These are phyloP conservation scores for Xerocomus amazonicus DNA, from an alignment of 1,284 basidiomycete species.

Conservation along the genomic window DNA sequence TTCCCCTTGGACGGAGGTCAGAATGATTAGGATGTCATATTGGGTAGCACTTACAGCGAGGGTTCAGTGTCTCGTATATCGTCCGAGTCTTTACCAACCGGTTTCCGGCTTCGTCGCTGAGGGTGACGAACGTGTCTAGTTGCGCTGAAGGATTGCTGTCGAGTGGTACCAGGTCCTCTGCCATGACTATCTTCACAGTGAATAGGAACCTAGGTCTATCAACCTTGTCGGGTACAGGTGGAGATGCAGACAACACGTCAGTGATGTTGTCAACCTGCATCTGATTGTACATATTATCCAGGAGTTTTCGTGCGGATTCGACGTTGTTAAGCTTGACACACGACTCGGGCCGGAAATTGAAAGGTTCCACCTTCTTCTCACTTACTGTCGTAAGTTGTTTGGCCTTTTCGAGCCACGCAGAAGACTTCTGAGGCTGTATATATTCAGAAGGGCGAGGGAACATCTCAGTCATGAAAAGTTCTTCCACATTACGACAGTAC, in stretches of 20 bases:
- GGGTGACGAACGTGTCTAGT: slow-evolving; percentile 89
- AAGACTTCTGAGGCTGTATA: slow-evolving; percentile 78
- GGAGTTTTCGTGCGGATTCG: slow-evolving; percentile 83
- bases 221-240: slow-evolving; percentile 67
- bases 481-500: slow-evolving; percentile 86
- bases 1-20: slow-evolving; percentile 61
- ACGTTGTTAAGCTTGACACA: slow-evolving; percentile 99
- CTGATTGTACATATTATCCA: slow-evolving; percentile 93
- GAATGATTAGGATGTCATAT: not conserved
- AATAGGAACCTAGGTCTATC: slow-evolving; percentile 78
- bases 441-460: slow-evolving; percentile 78
- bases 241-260: slow-evolving; percentile 56
- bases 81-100: slow-evolving; percentile 94
- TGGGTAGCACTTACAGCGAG: slow-evolving; percentile 67
- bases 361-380: slow-evolving; percentile 90
- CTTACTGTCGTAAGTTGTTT: slow-evolving; percentile 70
- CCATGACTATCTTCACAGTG: slow-evolving; percentile 90
- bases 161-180: slow-evolving; percentile 74
- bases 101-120: slow-evolving; percentile 90
- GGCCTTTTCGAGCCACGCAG: slow-evolving; percentile 94
- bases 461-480: slow-evolving; percentile 92
- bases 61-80: slow-evolving; percentile 87
- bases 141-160: slow-evolving; percentile 69
- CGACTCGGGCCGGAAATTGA: slow-evolving; percentile 90
- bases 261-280: slow-evolving; percentile 90